phyloP scores from a whole-genome alignment of 176 grass and related monocot species.

The Rhynchospora breviuscula region DNA sequence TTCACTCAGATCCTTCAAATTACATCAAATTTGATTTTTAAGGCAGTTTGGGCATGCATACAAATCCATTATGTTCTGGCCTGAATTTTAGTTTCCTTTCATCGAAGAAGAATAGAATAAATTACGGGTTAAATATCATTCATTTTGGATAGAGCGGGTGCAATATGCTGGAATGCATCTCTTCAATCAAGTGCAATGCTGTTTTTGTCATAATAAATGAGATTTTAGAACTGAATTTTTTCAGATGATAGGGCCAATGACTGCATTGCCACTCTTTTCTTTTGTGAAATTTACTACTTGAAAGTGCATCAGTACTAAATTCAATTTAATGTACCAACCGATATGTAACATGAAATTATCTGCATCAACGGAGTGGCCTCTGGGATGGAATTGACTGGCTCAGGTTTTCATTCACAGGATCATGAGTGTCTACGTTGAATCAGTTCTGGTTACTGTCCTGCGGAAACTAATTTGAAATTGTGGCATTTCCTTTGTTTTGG shows the following conservation, averaged over 20 bases:
- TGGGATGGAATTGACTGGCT: too few species aligned
- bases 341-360: neutral
- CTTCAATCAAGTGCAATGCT: too few species aligned
- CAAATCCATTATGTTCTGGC: neutral
- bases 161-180: too few species aligned
- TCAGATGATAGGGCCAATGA: neutral
- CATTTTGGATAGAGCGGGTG: neutral
- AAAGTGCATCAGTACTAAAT: neutral
- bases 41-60: neutral
- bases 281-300: neutral
- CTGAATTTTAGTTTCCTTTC: neutral
- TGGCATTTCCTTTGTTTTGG: neutral
- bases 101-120: neutral
- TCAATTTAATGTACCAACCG: neutral
- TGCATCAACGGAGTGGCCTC: too few species aligned
- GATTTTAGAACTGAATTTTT: neutral
- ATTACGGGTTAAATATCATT: neutral
- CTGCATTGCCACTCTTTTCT: neutral
- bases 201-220: neutral
- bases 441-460: neutral
- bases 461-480: too few species aligned
- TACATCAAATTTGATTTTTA: neutral
- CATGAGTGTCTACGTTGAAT: neutral
- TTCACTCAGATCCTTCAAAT: neutral
- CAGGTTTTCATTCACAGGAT: neutral